Evolutionary conservation across 768 basidiomycete genomes (phyloP).

Genomic region (Pholiota conissans): DNA sequence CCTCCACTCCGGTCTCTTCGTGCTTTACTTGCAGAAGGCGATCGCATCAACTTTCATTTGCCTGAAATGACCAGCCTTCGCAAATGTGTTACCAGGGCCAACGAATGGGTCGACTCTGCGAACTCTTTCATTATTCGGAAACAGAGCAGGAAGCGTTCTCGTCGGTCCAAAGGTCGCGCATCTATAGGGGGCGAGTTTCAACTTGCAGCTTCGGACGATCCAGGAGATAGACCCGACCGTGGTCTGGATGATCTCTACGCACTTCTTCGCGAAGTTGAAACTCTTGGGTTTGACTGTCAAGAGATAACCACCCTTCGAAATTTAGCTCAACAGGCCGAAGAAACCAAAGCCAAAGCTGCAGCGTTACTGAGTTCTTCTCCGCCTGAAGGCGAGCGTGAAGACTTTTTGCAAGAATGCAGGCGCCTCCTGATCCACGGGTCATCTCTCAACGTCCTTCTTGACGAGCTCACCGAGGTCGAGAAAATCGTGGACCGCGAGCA

Average conservation of each 20-base stretch:
- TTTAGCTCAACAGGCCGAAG: conserved; percentile 65
- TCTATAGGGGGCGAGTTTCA: conserved; percentile 36
- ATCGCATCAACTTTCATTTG: conserved; percentile 77
- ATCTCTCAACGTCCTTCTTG: conserved; percentile 80
- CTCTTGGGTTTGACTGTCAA: conserved; percentile 80
- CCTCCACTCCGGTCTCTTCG: conserved; percentile 79
- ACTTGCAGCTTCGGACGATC: conserved; percentile 44
- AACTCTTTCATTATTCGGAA: conserved; percentile 79
- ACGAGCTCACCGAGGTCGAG: conserved; percentile 76
- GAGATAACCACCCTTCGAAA: conserved; percentile 63
- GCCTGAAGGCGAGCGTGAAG: conserved; percentile 45
- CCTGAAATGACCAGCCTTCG: conserved; percentile 71
- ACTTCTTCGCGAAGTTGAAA: conserved; percentile 70
- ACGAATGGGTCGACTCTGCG: conserved; percentile 86
- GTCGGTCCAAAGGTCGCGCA: conserved; percentile 58
- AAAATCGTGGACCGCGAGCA: conserved; percentile 80
- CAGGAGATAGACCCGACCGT: conserved; percentile 69
- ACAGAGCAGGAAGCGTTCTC: conserved; percentile 75
- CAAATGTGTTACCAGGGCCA: conserved; percentile 78
- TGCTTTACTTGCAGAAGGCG: conserved; percentile 84
- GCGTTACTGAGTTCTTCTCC: conserved; percentile 46
- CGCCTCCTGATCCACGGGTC: conserved; percentile 67
- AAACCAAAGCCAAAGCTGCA: conserved; percentile 56
- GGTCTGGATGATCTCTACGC: conserved; percentile 69
- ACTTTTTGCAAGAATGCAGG: conserved; percentile 69